Conservation (phyloP, 2,329 filamentous ascomycete genomes). For the Aureobasidium leucospermi region DNA sequence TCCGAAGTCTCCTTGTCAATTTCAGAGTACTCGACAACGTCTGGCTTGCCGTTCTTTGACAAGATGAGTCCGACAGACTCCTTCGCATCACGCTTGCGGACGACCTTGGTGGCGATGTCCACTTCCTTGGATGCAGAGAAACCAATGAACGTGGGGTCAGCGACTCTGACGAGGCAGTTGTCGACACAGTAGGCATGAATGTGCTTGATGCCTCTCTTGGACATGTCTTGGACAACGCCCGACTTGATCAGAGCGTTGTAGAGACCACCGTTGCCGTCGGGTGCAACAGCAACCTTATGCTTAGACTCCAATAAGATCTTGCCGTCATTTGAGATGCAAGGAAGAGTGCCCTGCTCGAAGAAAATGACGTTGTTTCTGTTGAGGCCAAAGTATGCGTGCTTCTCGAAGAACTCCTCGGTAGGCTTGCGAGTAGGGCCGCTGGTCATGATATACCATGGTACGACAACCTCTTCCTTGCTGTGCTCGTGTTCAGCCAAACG, state of each 20-base stretch:
- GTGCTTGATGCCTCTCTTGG: constrained; percentile 81
- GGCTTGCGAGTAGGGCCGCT: constrained; percentile 86
- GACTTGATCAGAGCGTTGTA: constrained; percentile 83
- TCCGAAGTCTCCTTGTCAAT: constrained; percentile 85
- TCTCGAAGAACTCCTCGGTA: constrained; percentile 87
- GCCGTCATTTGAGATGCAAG: constrained; percentile 94
- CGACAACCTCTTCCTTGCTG: constrained; percentile 53
- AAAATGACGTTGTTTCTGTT: constrained; percentile 78
- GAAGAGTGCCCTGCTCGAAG: constrained; percentile 94
- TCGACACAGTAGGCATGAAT: constrained; percentile 98
- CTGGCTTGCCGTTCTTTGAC: constrained; percentile 89
- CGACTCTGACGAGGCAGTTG: constrained; percentile 99
- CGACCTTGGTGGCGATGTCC: constrained; percentile 98
- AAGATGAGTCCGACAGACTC: constrained; percentile 94
- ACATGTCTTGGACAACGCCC: constrained; percentile 80
- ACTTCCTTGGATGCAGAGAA: constrained; percentile 83
- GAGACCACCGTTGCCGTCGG: constrained; percentile 93
- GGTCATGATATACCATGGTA: constrained; percentile 99
- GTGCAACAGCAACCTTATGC: constrained; percentile 83
- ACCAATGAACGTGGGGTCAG: constrained; percentile 90
- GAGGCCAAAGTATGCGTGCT: constrained; percentile 87
- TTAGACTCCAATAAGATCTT: constrained; percentile 94
- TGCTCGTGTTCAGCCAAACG: constrained; percentile 66
- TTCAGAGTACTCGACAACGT: constrained; percentile 98
- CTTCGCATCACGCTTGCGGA: constrained; percentile 92